Evolutionary conservation across 768 basidiomycete species (phyloP).

Genomic region (Vishniacozyma victoriae): DNA sequence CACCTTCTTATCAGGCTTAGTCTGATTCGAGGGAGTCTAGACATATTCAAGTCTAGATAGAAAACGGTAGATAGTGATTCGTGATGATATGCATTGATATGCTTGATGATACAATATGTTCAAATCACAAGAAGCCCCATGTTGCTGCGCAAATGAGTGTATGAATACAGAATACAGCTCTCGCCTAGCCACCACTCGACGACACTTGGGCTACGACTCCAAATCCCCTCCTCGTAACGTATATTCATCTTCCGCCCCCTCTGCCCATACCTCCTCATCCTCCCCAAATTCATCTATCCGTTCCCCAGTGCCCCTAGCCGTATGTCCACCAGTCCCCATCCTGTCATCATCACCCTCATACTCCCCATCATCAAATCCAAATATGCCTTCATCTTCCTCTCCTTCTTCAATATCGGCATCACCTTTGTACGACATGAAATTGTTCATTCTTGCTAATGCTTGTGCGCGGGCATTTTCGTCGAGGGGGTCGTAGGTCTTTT

Average conservation of each 20-base stretch:
- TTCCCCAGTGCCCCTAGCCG: slow-evolving; percentile 16
- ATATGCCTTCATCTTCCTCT: slow-evolving; percentile 10
- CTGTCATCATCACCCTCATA: slow-evolving; percentile 14
- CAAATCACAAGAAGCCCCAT: no score
- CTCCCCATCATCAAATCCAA: slow-evolving; percentile 3
- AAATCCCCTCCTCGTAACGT: slow-evolving; percentile 8
- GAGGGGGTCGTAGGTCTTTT: not conserved
- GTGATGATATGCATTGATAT: no score
- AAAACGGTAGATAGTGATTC: no score
- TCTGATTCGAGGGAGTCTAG: no score
- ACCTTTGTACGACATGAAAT: slow-evolving; percentile 35
- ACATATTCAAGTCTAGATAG: no score
- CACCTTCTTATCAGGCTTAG: no score
- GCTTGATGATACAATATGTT: no score
- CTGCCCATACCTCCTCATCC: slow-evolving; percentile 30
- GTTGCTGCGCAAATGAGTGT: no score
- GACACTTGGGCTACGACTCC: no score
- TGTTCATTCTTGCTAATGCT: slow-evolving; percentile 19
- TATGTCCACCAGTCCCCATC: slow-evolving; percentile 1
- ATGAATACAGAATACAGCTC: no score
- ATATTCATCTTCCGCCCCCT: slow-evolving; percentile 33
- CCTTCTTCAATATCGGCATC: slow-evolving; percentile 8
- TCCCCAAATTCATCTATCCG: slow-evolving; percentile 31
- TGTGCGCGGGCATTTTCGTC: slow-evolving; percentile 34
- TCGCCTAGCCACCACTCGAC: no score